Base-by-base conservation (phyloP, 345 rosid species). In the Salix udensis region DNA sequence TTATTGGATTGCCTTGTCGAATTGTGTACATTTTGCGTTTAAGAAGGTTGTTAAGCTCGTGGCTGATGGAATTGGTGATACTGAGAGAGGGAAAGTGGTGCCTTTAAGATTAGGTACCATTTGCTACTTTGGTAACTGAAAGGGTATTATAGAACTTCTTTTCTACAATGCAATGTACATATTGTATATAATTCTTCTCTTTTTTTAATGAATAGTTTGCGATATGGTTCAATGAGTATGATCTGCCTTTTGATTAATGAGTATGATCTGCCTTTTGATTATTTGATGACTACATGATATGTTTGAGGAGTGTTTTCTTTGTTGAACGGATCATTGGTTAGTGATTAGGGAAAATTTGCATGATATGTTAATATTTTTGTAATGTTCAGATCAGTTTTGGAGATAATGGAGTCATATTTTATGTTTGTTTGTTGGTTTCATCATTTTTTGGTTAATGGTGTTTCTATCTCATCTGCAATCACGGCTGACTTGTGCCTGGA, bases 1-100 rank as follows among this genome's bases (percentile, higher is more conserved):
- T 42, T 88, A 86, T 62, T 96, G 99, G 99, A 96, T 96, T 14
- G 98, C 92, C 0, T 77, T 96, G 46, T 91, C 99, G 46, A 91
- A 87, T 42, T 96, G 99, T 23, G 87, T 91, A 72, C 98, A 93
- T 70, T 96, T 91, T 26, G 96, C 96, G 0, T 91, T 93, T 77
- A 92, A 91, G 89, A 93, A 85, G 90, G 79, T 88, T 64, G 79
- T 84, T 77, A 86, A 87, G 85, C 82, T 84, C 18, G 73, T 86
- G 31, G 79, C 91, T 0, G 76, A 69, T 65, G 80, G 76, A 28
- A 48, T 75, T 40, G 64, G 67, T 4, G 91, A 81, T 73, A 82
- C 86, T 28, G 89, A 73, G 19, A 84, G 97, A 71, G 96, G 85
- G 81, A 93, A 89, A 85, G 77, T 83, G 77, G 77, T 84, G 78